Conservation (phyloP, 805 yeast genomes). For the Saccharomyces kudriavzevii region DNA sequence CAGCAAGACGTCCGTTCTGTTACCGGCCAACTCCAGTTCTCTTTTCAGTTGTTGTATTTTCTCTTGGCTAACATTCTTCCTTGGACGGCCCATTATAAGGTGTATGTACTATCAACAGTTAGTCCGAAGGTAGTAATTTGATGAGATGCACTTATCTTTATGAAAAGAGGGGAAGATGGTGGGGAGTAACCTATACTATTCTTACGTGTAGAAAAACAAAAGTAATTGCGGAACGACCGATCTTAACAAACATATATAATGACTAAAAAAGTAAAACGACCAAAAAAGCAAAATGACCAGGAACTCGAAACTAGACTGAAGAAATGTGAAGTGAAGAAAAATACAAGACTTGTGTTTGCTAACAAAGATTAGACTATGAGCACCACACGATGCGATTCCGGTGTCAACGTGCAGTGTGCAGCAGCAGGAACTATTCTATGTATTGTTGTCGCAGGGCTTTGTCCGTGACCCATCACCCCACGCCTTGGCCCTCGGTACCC, state of each 20-base stretch:
- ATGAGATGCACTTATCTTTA: neutral
- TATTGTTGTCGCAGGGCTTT: neutral
- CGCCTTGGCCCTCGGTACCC: neutral
- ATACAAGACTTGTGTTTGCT: neutral
- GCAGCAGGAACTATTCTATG: neutral
- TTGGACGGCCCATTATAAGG: slow-evolving; percentile 30
- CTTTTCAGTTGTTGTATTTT: slow-evolving; percentile 29
- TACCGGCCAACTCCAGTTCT: slow-evolving; percentile 30
- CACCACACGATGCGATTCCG: neutral
- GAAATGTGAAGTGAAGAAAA: neutral
- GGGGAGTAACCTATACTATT: neutral
- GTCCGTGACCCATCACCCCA: neutral
- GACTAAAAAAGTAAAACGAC: too few relatives aligned
- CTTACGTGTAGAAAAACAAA: neutral
- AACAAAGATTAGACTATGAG: neutral
- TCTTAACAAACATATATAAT: neutral
- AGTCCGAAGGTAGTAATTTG: neutral
- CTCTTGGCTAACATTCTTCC: slow-evolving; percentile 28
- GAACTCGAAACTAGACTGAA: neutral
- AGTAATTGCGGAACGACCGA: neutral
- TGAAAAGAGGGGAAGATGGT: neutral
- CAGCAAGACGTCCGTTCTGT: slow-evolving; percentile 22
- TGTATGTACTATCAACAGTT: neutral
- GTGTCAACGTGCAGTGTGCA: neutral
- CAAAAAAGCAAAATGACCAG: neutral